Evolutionary conservation across 169 alveolate species (phyloP).

Genomic region (Pseudocohnilembus persalinus): DNA sequence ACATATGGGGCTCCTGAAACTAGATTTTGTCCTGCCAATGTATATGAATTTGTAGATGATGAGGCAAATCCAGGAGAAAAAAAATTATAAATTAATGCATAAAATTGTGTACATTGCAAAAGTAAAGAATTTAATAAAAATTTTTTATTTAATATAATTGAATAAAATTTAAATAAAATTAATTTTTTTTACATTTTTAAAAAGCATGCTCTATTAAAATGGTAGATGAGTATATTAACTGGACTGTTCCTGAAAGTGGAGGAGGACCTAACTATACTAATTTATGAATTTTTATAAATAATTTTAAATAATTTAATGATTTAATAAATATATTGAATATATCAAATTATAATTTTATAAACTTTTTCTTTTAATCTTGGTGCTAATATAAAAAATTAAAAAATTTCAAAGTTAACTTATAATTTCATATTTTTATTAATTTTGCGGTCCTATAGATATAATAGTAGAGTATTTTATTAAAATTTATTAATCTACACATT

Average conservation of each 20-base stretch:
- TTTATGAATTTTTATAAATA: constrained; percentile 33
- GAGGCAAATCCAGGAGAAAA: constrained; percentile 39
- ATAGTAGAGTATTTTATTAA: too few relatives aligned
- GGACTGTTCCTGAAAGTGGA: constrained; percentile 92
- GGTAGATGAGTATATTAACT: constrained; percentile 79
- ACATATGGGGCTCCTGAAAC: constrained; percentile 85
- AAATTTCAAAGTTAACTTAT: too few relatives aligned
- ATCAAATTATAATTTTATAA: too few relatives aligned
- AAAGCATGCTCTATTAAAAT: constrained; percentile 44
- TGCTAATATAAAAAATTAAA: too few relatives aligned
- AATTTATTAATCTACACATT: too few relatives aligned
- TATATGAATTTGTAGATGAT: constrained; percentile 78
- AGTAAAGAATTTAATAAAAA: constrained; percentile 74
- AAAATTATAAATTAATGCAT: constrained; percentile 82
- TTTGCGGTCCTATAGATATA: too few relatives aligned
- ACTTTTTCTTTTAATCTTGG: too few relatives aligned
- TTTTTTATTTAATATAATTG: not conserved
- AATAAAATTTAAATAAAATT: not conserved
- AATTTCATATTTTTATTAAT: too few relatives aligned
- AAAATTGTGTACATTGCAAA: constrained; percentile 91
- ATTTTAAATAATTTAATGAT: too few relatives aligned
- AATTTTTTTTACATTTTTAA: too few relatives aligned
- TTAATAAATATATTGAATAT: too few relatives aligned
- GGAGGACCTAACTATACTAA: constrained; percentile 89
- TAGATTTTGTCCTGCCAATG: constrained; percentile 88